Evolutionary conservation across 352 stramenopile species (phyloP).

Genomic region (Pythium utonaiense): DNA sequence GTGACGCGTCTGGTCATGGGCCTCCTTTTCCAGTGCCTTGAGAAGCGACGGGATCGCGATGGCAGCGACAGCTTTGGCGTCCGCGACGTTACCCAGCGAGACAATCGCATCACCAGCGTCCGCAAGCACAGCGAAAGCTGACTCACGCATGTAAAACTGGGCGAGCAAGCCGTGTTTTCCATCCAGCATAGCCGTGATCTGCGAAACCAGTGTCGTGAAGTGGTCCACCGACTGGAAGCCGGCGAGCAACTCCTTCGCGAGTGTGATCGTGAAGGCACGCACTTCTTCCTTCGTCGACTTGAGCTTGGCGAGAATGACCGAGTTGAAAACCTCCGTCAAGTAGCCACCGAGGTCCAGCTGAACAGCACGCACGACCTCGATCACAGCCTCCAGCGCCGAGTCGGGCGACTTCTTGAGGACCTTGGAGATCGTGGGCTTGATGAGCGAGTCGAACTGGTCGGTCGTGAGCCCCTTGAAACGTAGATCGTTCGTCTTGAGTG

Average conservation of each 20-base stretch:
- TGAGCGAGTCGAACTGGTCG: constrained; percentile 57
- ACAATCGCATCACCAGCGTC: constrained; percentile 41
- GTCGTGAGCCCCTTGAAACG: constrained; percentile 54
- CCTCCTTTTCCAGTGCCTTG: constrained; percentile 79
- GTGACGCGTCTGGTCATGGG: constrained; percentile 77
- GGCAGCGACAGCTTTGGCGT: constrained; percentile 43
- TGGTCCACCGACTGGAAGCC: constrained; percentile 51
- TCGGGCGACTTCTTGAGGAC: constrained; percentile 85
- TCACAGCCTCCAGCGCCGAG: constrained; percentile 58
- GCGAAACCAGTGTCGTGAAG: constrained; percentile 49
- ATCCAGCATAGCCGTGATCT: constrained; percentile 61
- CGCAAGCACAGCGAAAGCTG: constrained; percentile 58
- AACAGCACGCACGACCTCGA: constrained; percentile 41
- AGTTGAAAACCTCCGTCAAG: constrained; percentile 57
- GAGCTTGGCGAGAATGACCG: constrained; percentile 69
- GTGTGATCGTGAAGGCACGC: constrained; percentile 40
- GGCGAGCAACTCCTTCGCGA: constrained; percentile 45
- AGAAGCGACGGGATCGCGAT: constrained; percentile 50
- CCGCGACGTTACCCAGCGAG: constrained; percentile 20
- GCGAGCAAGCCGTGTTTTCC: constrained; percentile 81
- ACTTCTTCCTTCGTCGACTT: constrained; percentile 82
- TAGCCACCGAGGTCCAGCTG: constrained; percentile 70
- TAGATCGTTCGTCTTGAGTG: constrained; percentile 34
- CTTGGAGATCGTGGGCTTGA: constrained; percentile 65
- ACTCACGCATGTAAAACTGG: constrained; percentile 87